These are phyloP conservation scores for Sarocladium kiliense DNA, from an alignment of 2,329 filamentous ascomycete species.

Conservation along the genomic window DNA sequence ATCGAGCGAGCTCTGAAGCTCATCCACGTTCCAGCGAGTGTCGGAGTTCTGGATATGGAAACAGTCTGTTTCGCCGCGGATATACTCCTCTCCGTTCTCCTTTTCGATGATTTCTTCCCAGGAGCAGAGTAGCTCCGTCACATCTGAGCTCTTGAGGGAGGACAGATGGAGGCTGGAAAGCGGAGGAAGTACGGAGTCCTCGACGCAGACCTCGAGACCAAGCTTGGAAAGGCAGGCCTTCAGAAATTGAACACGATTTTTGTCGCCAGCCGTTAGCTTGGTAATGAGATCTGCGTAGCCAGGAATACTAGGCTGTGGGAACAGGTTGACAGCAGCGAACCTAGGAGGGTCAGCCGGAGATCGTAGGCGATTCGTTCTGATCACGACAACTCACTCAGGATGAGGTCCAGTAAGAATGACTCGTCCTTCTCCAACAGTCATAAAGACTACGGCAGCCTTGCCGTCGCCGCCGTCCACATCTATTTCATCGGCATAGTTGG, in stretches of 20 bases:
- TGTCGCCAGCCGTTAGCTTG: constrained; percentile 63
- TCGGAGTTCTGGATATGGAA: constrained; percentile 71
- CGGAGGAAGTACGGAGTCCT: constrained; percentile 62
- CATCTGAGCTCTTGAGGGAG: constrained; percentile 56
- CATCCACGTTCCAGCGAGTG: constrained; percentile 53
- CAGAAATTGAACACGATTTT: constrained; percentile 66
- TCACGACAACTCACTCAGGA: constrained; percentile 79
- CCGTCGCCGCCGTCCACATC: constrained; percentile 70
- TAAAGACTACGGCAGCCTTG: constrained; percentile 76
- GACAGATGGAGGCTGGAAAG: constrained; percentile 82
- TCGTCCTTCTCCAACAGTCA: constrained; percentile 74
- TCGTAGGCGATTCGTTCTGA: no score
- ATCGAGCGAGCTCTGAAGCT: constrained; percentile 48
- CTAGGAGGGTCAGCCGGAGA: constrained; percentile 45
- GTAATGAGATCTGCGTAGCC: constrained; percentile 68
- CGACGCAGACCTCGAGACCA: constrained; percentile 70
- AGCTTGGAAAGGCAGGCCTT: constrained; percentile 76
- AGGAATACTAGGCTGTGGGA: constrained; percentile 59
- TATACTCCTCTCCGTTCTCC: constrained; percentile 62
- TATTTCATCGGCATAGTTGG: constrained; percentile 69
- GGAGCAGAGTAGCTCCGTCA: constrained; percentile 61
- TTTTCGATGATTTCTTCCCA: constrained; percentile 63
- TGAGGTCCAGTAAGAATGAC: constrained; percentile 82
- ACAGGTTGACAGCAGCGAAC: constrained; percentile 76
- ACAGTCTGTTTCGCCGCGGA: constrained; percentile 76